Evolutionary conservation across 2,329 filamentous ascomycete species (phyloP), one percentile per base, ranked within the genome.

Genomic region (Aspergillus tanneri): DNA sequence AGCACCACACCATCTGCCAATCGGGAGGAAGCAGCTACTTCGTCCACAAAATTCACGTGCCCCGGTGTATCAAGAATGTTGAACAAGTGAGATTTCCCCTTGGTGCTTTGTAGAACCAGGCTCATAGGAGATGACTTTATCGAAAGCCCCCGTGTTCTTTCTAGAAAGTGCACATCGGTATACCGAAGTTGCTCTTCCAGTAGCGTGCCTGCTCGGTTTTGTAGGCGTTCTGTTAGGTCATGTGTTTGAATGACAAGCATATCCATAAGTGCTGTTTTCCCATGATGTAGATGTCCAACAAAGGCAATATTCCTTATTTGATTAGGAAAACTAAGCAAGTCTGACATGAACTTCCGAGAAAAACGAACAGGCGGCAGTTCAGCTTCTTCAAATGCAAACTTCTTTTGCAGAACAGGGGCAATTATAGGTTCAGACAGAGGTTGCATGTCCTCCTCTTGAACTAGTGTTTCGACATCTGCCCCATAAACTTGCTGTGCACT

Each of bases 21-120:
- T 34, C 93, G 84, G 61, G 96, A 76, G 1, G 90, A 87, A 4
- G 90, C 85, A 7, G 93, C 93, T 28, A 99, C 90, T 70, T 99
- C 93, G 66, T 99, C 93, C 34, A 95, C 92, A 68, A 99, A 99
- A 70, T 99, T 96, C 65, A 97, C 93, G 67, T 99, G 93, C 5
- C 93, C 93, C 0, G 93, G 93, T 1, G 93, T 99, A 72, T 99
- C 93, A 49, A 99, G 78, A 46, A 99, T 84, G 71, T 97, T 97
- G 73, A 99, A 75, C 3, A 99, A 79, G 72, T 97, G 91, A 27
- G 91, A 97, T 72, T 99, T 99, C 44, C 90, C 89, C 69, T 88
- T 90, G 7, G 90, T 91, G 58, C 84, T 88, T 62, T 89, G 90
- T 47, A 99, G 77, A 28, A 97, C 85, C 58, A 99, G 74, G 64